Evolutionary conservation across 768 basidiomycete genomes (phyloP).

Genomic region (Rhodotorula sphaerocarpa): DNA sequence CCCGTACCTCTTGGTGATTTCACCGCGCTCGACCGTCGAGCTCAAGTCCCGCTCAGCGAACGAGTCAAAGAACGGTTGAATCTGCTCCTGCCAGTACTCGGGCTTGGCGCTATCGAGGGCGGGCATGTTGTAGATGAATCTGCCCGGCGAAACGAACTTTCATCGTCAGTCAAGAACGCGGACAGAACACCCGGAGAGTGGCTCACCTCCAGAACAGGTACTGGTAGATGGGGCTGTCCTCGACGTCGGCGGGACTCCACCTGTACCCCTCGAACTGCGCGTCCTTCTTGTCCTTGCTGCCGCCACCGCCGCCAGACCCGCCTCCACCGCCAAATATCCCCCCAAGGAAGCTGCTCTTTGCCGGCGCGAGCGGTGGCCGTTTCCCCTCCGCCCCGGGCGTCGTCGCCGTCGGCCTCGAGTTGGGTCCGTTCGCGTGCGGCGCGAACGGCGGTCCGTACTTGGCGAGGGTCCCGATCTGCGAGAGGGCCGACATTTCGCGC

Average conservation of each 20-base stretch:
- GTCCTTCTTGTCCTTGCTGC: background rate
- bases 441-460: conserved; percentile 27
- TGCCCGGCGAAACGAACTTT: background rate
- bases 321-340: background rate
- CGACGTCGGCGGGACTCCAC: conserved; percentile 4
- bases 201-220: conserved; percentile 32
- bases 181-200: too few relatives aligned
- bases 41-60: conserved; percentile 29
- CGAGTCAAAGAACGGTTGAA: conserved; percentile 32
- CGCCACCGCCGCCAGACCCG: background rate
- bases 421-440: conserved; percentile 27
- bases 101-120: conserved; percentile 17
- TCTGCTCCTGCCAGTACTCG: conserved; percentile 26
- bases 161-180: background rate
- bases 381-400: too few relatives aligned
- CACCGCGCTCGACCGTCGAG: conserved; percentile 24
- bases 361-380: too few relatives aligned
- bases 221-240: conserved; percentile 13
- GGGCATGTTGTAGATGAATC: conserved; percentile 29
- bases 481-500: conserved; percentile 24
- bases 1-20: conserved; percentile 34
- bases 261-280: conserved; percentile 14
- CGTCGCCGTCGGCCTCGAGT: conserved; percentile 13
- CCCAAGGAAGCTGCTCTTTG: conserved; percentile 6
- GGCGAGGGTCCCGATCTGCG: conserved; percentile 23